phyloP scores from a whole-genome alignment of 768 basidiomycete genomes.

The Boletus rubroflammeus region DNA sequence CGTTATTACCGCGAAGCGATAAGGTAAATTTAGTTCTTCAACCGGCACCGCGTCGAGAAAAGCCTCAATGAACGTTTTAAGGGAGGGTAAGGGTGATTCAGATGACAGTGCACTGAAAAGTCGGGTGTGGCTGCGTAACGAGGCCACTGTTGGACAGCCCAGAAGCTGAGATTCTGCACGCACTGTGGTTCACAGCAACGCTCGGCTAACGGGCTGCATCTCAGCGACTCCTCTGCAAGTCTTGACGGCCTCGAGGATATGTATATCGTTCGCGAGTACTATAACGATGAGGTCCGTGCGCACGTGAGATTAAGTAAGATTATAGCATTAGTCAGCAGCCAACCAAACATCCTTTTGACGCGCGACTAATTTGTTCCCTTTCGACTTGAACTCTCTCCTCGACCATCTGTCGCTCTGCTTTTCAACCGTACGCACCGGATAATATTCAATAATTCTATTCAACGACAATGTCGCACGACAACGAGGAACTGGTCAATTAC shows the following conservation, averaged over 20 bases:
- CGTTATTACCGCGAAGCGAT: conserved; percentile 4
- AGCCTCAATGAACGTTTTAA: conserved; percentile 2
- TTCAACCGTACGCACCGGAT: conserved; percentile 24
- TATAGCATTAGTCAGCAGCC: conserved; percentile 26
- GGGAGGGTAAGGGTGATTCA: not conserved
- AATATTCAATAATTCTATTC: conserved; percentile 24
- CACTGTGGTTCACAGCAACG: conserved; percentile 5
- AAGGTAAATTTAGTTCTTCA: conserved; percentile 1
- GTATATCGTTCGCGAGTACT: not conserved
- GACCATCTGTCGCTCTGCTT: conserved; percentile 17
- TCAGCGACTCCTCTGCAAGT: not conserved
- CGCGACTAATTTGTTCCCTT: conserved; percentile 26
- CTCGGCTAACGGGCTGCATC: conserved; percentile 3
- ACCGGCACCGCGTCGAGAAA: not conserved
- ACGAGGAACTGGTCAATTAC: conserved; percentile 92
- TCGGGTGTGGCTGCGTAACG: conserved; percentile 11
- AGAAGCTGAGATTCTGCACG: conserved; percentile 1
- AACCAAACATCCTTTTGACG: conserved; percentile 5
- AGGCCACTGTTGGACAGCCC: not conserved
- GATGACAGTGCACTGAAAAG: conserved; percentile 1
- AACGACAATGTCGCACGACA: conserved; percentile 71
- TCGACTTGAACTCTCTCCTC: conserved; percentile 19
- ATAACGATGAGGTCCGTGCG: conserved; percentile 25
- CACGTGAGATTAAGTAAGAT: conserved; percentile 20
- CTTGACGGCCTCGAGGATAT: not conserved